Evolutionary conservation across 768 basidiomycete genomes (phyloP), one percentile per base, ranked within the genome.

Genomic region (Mycena leptocephala): DNA sequence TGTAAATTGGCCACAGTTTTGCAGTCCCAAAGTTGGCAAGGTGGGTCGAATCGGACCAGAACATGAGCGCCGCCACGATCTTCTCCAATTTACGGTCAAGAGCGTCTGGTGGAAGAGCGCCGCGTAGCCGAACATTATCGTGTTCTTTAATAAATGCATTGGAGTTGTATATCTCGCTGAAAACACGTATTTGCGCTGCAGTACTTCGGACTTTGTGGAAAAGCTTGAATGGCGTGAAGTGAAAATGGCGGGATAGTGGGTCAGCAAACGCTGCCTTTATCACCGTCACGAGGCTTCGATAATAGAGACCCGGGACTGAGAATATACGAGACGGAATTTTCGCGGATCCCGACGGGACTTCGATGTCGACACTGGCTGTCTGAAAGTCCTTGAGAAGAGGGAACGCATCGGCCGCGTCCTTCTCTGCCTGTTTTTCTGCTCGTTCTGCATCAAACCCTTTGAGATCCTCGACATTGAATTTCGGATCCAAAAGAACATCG

Each of bases 1-100:
- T 46, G 65, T 87, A 87, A 1, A 84, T 51, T 1, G 86, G 86
- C 87, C 85, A 22, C n/a, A n/a, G n/a, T n/a, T n/a, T n/a, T n/a
- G n/a, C n/a, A n/a, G n/a, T n/a, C n/a, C n/a, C n/a, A n/a, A n/a
- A n/a, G n/a, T n/a, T n/a, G n/a, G n/a, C n/a, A n/a, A n/a, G n/a
- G n/a, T n/a, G n/a, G n/a, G n/a, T n/a, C n/a, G n/a, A n/a, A n/a
- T n/a, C n/a, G n/a, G n/a, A n/a, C n/a, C n/a, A n/a, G n/a, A n/a
- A n/a, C n/a, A n/a, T n/a, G n/a, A n/a, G n/a, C n/a, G n/a, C n/a
- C n/a, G n/a, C n/a, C n/a, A n/a, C n/a, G n/a, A 79, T 78, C 24
- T 67, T 76, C 74, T 81, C 80, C 24, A 79, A 46, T 59, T 71
- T 78, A 53, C 78, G 78, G 71, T 80, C 55, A 53, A 74, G 59